phyloP scores from a whole-genome alignment of 2,329 filamentous ascomycete species.

The Pseudocercospora fuligena region DNA sequence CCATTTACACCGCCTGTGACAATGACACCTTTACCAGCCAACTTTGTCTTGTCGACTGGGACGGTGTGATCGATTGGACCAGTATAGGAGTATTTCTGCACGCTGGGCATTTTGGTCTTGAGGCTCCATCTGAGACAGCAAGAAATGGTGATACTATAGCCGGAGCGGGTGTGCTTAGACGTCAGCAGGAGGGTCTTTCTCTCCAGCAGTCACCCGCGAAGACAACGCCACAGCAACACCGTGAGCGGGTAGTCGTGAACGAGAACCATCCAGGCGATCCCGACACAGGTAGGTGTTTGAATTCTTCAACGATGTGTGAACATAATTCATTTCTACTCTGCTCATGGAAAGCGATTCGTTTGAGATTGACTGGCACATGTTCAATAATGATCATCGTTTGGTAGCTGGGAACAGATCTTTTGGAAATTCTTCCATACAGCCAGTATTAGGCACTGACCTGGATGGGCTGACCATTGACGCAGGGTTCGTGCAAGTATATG shows the following conservation, averaged over 20 bases:
- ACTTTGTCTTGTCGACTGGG: neutral
- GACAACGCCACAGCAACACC: neutral
- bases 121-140: neutral
- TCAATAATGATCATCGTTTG: no score
- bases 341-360: no score
- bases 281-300: neutral
- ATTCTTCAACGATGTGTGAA: neutral
- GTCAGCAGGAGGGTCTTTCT: neutral
- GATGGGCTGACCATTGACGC: neutral
- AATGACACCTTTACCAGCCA: conserved; percentile 41
- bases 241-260: neutral
- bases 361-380: no score
- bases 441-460: neutral
- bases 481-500: conserved; percentile 13
- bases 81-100: neutral
- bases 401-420: no score
- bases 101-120: neutral
- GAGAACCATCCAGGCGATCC: conserved; percentile 1
- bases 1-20: conserved; percentile 55
- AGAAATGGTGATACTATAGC: neutral
- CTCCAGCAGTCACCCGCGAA: neutral
- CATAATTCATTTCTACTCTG: neutral
- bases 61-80: conserved; percentile 2
- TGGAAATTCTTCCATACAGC: no score
- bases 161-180: neutral